phyloP scores from a whole-genome alignment of 257 asterid species.

The Solanum dulcamara region DNA sequence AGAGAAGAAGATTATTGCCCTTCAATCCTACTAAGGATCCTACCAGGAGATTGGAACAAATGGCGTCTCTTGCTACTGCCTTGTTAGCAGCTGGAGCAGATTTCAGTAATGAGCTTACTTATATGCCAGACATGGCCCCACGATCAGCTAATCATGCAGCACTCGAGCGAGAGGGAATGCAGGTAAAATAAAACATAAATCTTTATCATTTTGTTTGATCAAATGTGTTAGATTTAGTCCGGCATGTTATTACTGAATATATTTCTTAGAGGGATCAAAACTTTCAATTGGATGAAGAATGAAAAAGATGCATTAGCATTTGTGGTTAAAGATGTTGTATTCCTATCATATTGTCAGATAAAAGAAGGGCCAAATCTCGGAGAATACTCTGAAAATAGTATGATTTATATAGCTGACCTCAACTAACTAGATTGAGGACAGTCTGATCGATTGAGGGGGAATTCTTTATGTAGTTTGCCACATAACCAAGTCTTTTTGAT shows the following conservation, averaged over 20 bases:
- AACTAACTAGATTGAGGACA: neutral
- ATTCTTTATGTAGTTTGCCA: neutral
- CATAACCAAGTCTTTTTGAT: neutral
- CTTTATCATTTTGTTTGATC: neutral
- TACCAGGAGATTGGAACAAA: conserved; percentile 58
- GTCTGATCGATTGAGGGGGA: neutral
- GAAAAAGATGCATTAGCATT: neutral
- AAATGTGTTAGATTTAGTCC: neutral
- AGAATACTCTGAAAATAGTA: neutral
- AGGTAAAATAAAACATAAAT: conserved; percentile 24
- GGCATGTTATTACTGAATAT: neutral
- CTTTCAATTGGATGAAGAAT: neutral
- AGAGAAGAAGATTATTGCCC: conserved; percentile 58
- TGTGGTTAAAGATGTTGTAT: neutral
- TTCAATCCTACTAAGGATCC: conserved; percentile 64
- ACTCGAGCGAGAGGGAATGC: conserved; percentile 79
- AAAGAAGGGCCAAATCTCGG: neutral
- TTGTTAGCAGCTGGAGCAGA: conserved; percentile 55
- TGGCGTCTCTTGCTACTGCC: conserved; percentile 89
- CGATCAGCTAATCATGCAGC: conserved; percentile 57
- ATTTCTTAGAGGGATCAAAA: neutral
- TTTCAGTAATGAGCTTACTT: conserved; percentile 68
- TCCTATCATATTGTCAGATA: neutral
- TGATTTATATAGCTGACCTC: neutral
- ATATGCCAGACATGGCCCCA: conserved; percentile 67